Evolutionary conservation across 2,329 filamentous ascomycete genomes (phyloP).

Genomic region (Trichothecium sympodiale): DNA sequence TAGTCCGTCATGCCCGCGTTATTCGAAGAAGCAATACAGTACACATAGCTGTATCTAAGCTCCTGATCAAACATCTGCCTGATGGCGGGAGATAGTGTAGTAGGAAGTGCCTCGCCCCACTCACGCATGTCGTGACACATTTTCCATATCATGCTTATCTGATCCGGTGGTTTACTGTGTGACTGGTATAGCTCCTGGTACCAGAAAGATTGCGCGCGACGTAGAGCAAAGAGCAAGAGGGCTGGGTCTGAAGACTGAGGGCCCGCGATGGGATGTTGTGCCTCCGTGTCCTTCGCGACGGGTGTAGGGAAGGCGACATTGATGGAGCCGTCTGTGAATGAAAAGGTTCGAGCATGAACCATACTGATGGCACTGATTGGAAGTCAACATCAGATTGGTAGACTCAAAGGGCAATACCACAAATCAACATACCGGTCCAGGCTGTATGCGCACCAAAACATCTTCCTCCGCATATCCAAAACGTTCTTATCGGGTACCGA

Average conservation of each 20-base stretch:
- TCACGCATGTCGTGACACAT: constrained; percentile 65
- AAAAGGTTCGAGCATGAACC: constrained; percentile 78
- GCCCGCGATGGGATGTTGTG: constrained; percentile 29
- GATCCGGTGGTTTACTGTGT: constrained; percentile 52
- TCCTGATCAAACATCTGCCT: constrained; percentile 78
- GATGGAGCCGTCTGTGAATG: constrained; percentile 82
- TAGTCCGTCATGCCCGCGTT: constrained; percentile 63
- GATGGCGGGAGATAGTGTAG: constrained; percentile 51
- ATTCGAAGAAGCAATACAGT: constrained; percentile 73
- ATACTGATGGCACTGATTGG: constrained; percentile 66
- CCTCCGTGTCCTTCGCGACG: constrained; percentile 28
- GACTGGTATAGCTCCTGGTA: constrained; percentile 84
- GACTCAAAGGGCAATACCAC: background rate
- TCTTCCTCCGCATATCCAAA: constrained; percentile 67
- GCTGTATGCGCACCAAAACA: constrained; percentile 86
- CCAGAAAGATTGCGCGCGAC: constrained; percentile 77
- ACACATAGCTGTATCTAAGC: constrained; percentile 80
- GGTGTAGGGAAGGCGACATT: constrained; percentile 65
- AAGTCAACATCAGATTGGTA: constrained; percentile 11
- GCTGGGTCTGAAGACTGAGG: constrained; percentile 55
- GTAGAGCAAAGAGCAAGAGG: constrained; percentile 67
- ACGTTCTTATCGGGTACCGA: constrained; percentile 55
- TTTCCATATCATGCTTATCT: constrained; percentile 63
- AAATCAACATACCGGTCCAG: constrained; percentile 59
- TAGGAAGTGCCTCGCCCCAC: constrained; percentile 72